A percentile compares a stretch with the other conserved stretches of the same genome.
These are phyloP conservation scores for Zymoseptoria crescenta DNA, from an alignment of 2,329 filamentous ascomycete genomes.

Conservation along the genomic window DNA sequence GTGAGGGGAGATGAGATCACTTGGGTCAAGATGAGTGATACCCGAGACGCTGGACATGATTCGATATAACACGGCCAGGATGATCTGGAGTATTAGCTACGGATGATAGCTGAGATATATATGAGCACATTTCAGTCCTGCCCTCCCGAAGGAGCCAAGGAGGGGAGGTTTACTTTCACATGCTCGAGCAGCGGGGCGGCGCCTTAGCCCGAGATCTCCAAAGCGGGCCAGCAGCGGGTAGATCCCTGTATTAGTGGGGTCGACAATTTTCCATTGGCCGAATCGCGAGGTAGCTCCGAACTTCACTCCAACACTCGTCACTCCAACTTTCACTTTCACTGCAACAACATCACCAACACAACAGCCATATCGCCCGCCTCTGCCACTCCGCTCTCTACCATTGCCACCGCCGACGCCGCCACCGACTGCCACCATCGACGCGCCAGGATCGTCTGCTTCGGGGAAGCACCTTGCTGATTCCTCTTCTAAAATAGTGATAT, in stretches of 20 bases:
- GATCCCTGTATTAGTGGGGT: background rate
- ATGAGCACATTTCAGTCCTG: too few relatives aligned
- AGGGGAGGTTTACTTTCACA: background rate
- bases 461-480: background rate
- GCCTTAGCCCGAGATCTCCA: background rate
- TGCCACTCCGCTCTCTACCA: background rate
- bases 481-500: background rate
- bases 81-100: background rate
- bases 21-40: background rate
- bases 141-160: too few relatives aligned
- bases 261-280: background rate
- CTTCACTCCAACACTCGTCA: background rate
- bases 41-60: too few relatives aligned
- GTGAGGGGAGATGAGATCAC: conserved; percentile 12
- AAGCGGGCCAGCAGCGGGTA: background rate
- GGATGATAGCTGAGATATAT: background rate
- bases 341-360: background rate
- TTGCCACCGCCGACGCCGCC: background rate
- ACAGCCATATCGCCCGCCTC: background rate
- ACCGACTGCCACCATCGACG: background rate
- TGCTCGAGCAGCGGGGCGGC: background rate
- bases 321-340: background rate
- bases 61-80: background rate
- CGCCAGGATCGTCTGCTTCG: background rate
- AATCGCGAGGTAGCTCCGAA: background rate